Evolutionary conservation across 371 early-diverging fungal genomes (phyloP).

Genomic region (Apophysomyces ossiformis): DNA sequence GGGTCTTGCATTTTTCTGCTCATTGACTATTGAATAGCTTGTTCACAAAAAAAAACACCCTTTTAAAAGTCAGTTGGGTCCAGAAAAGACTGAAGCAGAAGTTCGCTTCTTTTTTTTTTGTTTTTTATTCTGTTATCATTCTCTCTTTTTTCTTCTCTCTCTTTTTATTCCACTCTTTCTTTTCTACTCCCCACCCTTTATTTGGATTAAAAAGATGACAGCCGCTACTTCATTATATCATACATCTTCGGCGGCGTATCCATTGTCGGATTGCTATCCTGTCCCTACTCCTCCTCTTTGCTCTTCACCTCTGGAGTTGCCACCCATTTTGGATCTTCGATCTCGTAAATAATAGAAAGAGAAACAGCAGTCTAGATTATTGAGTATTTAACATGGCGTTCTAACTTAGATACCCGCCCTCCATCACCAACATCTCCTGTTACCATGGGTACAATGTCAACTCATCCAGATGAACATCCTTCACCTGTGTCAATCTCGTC

Average conservation of each 20-base stretch:
- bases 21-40: background rate
- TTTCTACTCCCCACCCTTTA: background rate
- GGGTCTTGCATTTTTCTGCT: background rate
- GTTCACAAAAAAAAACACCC: constrained; percentile 1
- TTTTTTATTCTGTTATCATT: constrained; percentile 1
- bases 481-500: constrained; percentile 12
- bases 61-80: constrained; percentile 10
- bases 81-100: constrained; percentile 11
- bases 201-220: background rate
- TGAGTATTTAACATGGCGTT: background rate
- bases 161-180: background rate
- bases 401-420: constrained; percentile 14
- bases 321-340: constrained; percentile 27
- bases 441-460: constrained; percentile 7
- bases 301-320: constrained; percentile 23
- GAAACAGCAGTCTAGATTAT: background rate
- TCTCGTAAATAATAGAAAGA: background rate
- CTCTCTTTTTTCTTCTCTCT: background rate
- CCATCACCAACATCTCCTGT: constrained; percentile 22
- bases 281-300: constrained; percentile 25
- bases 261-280: constrained; percentile 13
- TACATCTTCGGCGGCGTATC: constrained; percentile 5
- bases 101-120: constrained; percentile 1
- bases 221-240: constrained; percentile 5
- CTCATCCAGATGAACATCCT: constrained; percentile 15